These are phyloP conservation scores for Bipolaris victoriae DNA, from an alignment of 2,329 filamentous ascomycete species.

Conservation along the genomic window DNA sequence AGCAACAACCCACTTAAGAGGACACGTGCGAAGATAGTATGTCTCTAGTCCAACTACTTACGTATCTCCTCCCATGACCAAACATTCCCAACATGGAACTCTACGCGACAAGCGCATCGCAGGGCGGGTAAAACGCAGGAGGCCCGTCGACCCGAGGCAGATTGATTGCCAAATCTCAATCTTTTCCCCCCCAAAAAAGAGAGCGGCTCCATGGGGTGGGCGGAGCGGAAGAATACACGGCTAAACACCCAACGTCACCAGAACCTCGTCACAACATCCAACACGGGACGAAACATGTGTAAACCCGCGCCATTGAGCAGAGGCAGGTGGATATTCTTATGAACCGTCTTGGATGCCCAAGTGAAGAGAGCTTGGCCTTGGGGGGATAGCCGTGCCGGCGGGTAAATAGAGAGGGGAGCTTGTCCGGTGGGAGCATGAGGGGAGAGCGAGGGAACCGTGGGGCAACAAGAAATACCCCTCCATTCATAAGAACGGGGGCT, in stretches of 20 bases:
- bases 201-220: slow-evolving; percentile 15
- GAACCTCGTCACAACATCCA: background rate
- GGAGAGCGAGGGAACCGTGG: slow-evolving; percentile 22
- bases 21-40: background rate
- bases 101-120: slow-evolving; percentile 4
- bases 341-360: slow-evolving; percentile 24
- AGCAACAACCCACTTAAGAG: background rate
- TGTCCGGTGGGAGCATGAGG: slow-evolving; percentile 10
- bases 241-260: slow-evolving; percentile 32
- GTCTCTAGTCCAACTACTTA: background rate
- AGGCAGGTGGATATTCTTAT: slow-evolving; percentile 15
- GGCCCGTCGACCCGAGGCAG: slow-evolving; percentile 33
- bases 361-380: slow-evolving; percentile 23
- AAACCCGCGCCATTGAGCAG: slow-evolving; percentile 21
- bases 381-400: slow-evolving; percentile 41
- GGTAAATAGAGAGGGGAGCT: slow-evolving; percentile 36
- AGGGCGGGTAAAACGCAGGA: slow-evolving; percentile 12
- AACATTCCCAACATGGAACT: background rate
- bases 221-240: slow-evolving; percentile 41
- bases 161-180: background rate
- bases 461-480: slow-evolving; percentile 31
- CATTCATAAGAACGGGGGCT: slow-evolving; percentile 30
- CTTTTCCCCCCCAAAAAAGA: slow-evolving; percentile 20
- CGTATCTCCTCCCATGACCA: background rate
- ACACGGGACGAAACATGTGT: slow-evolving; percentile 20